A percentile compares a stretch with the other conserved stretches of the same genome.
phyloP scores from a whole-genome alignment of 805 yeast genomes.

The Sugiyamaella lignohabitans region DNA sequence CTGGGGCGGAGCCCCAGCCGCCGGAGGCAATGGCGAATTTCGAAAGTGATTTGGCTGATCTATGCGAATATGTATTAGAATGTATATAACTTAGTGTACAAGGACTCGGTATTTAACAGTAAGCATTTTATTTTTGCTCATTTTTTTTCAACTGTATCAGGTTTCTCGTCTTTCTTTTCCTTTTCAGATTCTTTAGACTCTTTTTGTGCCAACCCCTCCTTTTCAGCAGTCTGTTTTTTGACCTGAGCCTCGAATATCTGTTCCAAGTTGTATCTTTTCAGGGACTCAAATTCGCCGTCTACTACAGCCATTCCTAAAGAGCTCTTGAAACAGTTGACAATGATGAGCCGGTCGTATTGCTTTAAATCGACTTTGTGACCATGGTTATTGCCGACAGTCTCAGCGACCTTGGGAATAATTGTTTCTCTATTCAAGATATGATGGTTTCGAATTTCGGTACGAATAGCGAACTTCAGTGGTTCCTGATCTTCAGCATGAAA shows the following conservation, averaged over 20 bases:
- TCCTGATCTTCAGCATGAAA: slow-evolving; percentile 47
- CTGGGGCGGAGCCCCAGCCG: no score
- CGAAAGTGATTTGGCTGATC: no score
- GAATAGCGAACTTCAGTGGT: slow-evolving; percentile 62
- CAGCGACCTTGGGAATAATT: slow-evolving; percentile 69
- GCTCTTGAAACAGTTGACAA: slow-evolving; percentile 84
- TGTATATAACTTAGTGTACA: no score
- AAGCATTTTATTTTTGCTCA: no score
- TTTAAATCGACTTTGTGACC: slow-evolving; percentile 78
- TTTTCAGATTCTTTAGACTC: not conserved
- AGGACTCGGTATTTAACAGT: no score
- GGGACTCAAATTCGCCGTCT: slow-evolving; percentile 47
- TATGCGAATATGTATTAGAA: no score
- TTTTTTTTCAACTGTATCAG: no score
- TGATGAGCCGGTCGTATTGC: slow-evolving; percentile 64
- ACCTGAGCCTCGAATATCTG: slow-evolving; percentile 42
- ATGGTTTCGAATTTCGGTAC: slow-evolving; percentile 73
- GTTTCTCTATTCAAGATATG: slow-evolving; percentile 62
- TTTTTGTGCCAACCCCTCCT: not conserved
- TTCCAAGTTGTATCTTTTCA: slow-evolving; percentile 70
- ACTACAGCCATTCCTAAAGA: slow-evolving; percentile 86
- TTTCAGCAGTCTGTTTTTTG: not conserved
- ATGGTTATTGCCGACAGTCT: slow-evolving; percentile 58
- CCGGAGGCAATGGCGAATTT: no score
- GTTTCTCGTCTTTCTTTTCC: not conserved